Base-by-base conservation (phyloP, 192 early-diverging fungal genomes). In the Gigaspora rosea region DNA sequence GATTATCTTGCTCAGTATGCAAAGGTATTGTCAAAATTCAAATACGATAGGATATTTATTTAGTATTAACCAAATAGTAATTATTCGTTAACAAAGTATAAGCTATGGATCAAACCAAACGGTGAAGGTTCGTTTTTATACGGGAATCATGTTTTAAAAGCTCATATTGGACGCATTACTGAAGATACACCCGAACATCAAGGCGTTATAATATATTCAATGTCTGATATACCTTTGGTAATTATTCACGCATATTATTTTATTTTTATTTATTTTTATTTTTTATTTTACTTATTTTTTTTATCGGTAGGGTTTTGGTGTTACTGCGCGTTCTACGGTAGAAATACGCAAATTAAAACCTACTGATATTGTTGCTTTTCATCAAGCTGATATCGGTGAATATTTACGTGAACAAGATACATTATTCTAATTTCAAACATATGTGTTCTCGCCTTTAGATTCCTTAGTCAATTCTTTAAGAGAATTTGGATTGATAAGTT, bases 51-150 rank as follows among this genome's bases (percentile, higher is more conserved):
- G 18, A 18, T n/a, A 18, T 56, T 27, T 56, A 56, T 4, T 18
- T 13, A 56, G 12, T 18, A 56, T 6, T 54, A 41, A 41, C 7
- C 41, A 41, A 7, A 41, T 41, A 7, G 2, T 41, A 41, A 41
- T 41, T 41, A 41, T 7, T 41, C 41, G 41, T 41, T 41, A 41
- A 41, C 41, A 3, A 41, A 94, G 91, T 95, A 97, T 90, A 98
- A 99, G 85, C 92, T 99, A 68, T 99, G 98, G 97, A 92, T 99
- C 64, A 99, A 98, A 83, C 96, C 98, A 52, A 97, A 94, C 80
- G 98, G 98, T 67, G 98, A 99, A 85, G 98, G 97, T 96, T 93
- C 95, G 11, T 99, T 95, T 87, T 77, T 99, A 75, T 99, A 99
- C 79, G 97, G 98, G 13, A 99, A 99, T 88, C 93, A 99, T 80